phyloP scores from a whole-genome alignment of 129 eudicot species.

The Smallanthus sonchifolius region DNA sequence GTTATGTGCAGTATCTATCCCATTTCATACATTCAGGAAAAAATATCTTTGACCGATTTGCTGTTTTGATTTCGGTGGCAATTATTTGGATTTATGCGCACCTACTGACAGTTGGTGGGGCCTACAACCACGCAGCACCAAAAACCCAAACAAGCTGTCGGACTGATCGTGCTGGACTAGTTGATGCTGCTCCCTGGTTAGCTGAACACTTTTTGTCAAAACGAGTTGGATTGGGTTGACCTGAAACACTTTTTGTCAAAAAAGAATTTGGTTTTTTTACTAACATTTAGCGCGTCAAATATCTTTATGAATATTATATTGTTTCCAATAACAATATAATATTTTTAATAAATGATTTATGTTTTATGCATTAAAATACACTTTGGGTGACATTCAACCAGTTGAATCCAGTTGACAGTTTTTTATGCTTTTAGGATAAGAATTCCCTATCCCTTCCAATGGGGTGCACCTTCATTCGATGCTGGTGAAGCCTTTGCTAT shows the following conservation, averaged over 20 bases:
- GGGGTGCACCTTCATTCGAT: conserved; percentile 74
- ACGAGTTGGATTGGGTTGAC: neutral
- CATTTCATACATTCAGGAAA: conserved; percentile 53
- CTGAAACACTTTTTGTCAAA: neutral
- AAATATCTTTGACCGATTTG: conserved; percentile 57
- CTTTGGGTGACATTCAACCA: neutral
- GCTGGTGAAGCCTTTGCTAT: conserved; percentile 84
- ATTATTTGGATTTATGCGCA: conserved; percentile 89
- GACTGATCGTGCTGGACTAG: conserved; percentile 82
- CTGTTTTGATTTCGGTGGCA: conserved; percentile 63
- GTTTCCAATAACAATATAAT: neutral
- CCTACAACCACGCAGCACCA: conserved; percentile 54
- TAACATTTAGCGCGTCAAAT: neutral
- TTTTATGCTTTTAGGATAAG: conserved; percentile 44
- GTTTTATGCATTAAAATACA: neutral
- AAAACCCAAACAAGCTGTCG: conserved; percentile 70
- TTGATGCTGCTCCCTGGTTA: conserved; percentile 79
- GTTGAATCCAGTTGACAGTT: neutral
- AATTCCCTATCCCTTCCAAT: conserved; percentile 74
- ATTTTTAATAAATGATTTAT: neutral
- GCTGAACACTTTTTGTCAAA: neutral
- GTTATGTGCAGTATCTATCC: conserved; percentile 51
- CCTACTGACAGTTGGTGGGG: conserved; percentile 83
- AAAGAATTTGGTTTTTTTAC: neutral
- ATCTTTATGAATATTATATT: neutral